These are phyloP conservation scores for Panicum virgatum DNA, from an alignment of 202 grass and related monocot genomes.

Conservation along the genomic window DNA sequence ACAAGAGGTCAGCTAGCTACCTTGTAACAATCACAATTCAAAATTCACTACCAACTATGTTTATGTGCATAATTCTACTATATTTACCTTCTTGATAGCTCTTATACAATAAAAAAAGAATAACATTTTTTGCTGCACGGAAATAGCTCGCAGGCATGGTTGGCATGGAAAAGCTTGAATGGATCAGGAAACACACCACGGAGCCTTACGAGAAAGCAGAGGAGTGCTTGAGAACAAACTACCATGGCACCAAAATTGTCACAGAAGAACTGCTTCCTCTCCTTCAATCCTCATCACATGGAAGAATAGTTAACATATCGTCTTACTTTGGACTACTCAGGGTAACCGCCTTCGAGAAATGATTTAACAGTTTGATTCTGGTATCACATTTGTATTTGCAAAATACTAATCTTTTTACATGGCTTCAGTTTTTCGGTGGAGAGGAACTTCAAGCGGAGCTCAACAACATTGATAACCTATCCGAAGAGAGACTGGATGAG, in stretches of 20 bases:
- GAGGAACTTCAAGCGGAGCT: conserved; percentile 31
- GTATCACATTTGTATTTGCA: not conserved
- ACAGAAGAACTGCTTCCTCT: conserved; percentile 40
- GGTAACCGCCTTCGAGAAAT: not conserved
- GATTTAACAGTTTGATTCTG: not conserved
- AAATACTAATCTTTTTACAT: not conserved
- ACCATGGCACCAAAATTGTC: conserved; percentile 37
- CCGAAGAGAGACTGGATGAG: conserved; percentile 40
- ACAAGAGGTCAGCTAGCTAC: not conserved
- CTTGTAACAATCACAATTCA: not conserved
- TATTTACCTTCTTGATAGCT: not conserved
- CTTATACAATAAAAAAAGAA: not conserved
- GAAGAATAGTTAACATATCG: conserved; percentile 49
- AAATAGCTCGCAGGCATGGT: not conserved
- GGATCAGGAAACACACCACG: not conserved
- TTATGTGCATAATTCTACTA: not conserved
- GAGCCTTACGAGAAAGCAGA: conserved; percentile 41
- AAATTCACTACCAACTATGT: not conserved
- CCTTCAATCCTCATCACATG: conserved; percentile 32
- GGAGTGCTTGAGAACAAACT: conserved; percentile 48
- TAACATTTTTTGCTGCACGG: not conserved
- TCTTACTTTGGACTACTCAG: conserved; percentile 38
- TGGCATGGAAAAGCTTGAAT: not conserved
- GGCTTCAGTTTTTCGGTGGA: conserved; percentile 25
- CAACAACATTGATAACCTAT: not conserved